Evolutionary conservation across 1,139 yeast species (phyloP).

Genomic region (Protomyces inundatus): DNA sequence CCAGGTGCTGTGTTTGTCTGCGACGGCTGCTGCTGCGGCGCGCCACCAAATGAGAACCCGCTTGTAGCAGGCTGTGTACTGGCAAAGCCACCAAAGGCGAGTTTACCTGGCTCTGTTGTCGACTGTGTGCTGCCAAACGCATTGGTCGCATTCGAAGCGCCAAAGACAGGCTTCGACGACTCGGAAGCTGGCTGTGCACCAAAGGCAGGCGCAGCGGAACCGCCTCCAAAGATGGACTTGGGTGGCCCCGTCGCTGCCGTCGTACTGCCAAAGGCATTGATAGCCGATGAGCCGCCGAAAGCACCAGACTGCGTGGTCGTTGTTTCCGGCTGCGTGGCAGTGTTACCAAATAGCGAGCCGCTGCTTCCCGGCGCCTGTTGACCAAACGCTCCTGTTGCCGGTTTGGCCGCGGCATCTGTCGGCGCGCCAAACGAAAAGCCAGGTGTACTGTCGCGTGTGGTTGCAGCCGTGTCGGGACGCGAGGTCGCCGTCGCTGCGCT

Average conservation of each 20-base stretch:
- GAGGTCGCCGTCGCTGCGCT: too few relatives aligned
- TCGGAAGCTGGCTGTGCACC: neutral
- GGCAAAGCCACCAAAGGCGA: neutral
- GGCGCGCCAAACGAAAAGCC: neutral
- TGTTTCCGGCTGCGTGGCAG: neutral
- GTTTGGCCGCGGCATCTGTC: neutral
- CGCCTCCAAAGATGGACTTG: neutral
- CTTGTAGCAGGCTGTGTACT: neutral
- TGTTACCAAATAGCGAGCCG: neutral
- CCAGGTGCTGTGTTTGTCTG: neutral
- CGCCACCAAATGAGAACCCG: slow-evolving; percentile 1
- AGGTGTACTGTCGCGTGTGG: neutral
- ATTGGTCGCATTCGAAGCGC: too few relatives aligned
- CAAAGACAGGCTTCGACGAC: neutral
- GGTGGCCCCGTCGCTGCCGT: too few relatives aligned
- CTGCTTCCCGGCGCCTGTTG: neutral
- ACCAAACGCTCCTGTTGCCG: neutral
- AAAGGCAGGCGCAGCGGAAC: neutral
- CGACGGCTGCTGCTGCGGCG: neutral
- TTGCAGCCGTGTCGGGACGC: neutral
- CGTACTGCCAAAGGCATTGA: too few relatives aligned
- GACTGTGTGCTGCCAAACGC: neutral
- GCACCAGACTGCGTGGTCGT: too few relatives aligned
- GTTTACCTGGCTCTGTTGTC: neutral
- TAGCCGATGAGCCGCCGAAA: too few relatives aligned